Base-by-base conservation (phyloP, 306 rosid species). In the Arachis hypogaea region DNA sequence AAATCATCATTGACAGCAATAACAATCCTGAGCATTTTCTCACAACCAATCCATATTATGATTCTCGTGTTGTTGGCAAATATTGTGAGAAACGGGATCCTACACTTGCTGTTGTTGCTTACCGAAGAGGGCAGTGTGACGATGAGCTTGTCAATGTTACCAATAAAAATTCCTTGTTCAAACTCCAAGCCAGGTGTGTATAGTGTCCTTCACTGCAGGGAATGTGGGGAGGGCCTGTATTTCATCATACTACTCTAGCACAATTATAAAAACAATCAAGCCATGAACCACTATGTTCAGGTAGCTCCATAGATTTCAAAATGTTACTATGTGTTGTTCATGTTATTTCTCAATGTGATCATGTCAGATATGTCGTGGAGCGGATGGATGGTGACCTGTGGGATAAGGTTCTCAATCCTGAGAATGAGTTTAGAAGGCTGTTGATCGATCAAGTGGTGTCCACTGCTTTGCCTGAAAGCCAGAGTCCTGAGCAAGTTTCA, bases 31-130 rank as follows among this genome's bases (percentile, higher is more conserved):
- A 90, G 60, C 96, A 90, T 78, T 90, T 90, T 81, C 93, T 90
- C 69, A 88, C 93, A 52, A 90, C 93, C 62, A 90, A 90, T 86
- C 96, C 96, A 5, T 90, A 90, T 68, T 90, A 90, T 74, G 96
- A 90, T 84, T 90, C 96, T 36, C 93, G 93, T 79, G 96, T 90
- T 74, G 96, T 90, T 82, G 96, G 96, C 59, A 88, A 90, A 80
- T 90, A 90, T 77, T 90, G 96, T 77, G 96, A 90, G 85, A 90
- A 90, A 78, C 89, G 93, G 11, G 96, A 90, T 70, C 96, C 96
- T 73, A 90, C 96, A 9, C 82, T 90, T 29, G 96, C 96, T 45
- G 96, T 90, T 84, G 96, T 90, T 67, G 93, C 96, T 38, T 90
- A 90, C 65, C 89, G 87, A 33, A 88, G 96, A 64, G 96, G 96